A percentile compares a stretch with the other conserved stretches of the same genome.
These are phyloP conservation scores for Chlorociboria aeruginascens DNA, from an alignment of 495 filamentous ascomycete species.

Conservation along the genomic window DNA sequence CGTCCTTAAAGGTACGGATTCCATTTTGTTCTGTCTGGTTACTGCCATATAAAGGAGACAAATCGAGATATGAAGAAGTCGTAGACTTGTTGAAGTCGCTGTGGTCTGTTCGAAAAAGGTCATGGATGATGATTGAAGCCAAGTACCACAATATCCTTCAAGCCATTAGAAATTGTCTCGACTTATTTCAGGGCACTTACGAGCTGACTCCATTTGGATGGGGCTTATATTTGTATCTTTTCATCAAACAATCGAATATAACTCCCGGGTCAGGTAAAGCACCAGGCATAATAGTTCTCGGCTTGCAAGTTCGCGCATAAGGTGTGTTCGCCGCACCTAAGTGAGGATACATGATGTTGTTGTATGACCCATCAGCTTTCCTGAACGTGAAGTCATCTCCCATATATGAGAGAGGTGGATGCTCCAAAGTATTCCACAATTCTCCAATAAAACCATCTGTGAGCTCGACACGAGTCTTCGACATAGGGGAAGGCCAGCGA, in stretches of 20 bases:
- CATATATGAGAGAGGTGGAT: slow-evolving; percentile 28
- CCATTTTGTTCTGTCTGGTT: slow-evolving; percentile 59
- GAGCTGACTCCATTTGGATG: slow-evolving; percentile 53
- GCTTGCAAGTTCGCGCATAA: slow-evolving; percentile 61
- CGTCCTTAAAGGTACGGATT: slow-evolving; percentile 67
- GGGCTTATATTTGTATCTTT: slow-evolving; percentile 31
- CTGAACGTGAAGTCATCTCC: slow-evolving; percentile 46
- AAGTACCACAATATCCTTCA: slow-evolving; percentile 70
- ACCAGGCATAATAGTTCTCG: slow-evolving; percentile 44
- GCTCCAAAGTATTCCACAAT: slow-evolving; percentile 42
- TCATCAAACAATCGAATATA: slow-evolving; percentile 48
- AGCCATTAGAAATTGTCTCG: neutral
- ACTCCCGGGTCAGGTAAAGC: slow-evolving; percentile 61
- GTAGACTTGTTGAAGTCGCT: slow-evolving; percentile 43
- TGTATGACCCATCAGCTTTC: slow-evolving; percentile 56
- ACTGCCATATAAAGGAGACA: slow-evolving; percentile 75
- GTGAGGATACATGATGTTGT: slow-evolving; percentile 49
- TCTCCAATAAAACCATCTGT: slow-evolving; percentile 58
- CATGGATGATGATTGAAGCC: slow-evolving; percentile 81
- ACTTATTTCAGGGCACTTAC: slow-evolving; percentile 44
- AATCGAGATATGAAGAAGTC: slow-evolving; percentile 76
- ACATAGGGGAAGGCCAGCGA: slow-evolving; percentile 24
- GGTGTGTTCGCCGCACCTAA: slow-evolving; percentile 46
- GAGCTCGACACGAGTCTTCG: slow-evolving; percentile 26
- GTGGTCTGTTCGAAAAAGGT: slow-evolving; percentile 30